Conservation (phyloP, 306 rosid genomes). For the Glycyrrhiza uralensis region DNA sequence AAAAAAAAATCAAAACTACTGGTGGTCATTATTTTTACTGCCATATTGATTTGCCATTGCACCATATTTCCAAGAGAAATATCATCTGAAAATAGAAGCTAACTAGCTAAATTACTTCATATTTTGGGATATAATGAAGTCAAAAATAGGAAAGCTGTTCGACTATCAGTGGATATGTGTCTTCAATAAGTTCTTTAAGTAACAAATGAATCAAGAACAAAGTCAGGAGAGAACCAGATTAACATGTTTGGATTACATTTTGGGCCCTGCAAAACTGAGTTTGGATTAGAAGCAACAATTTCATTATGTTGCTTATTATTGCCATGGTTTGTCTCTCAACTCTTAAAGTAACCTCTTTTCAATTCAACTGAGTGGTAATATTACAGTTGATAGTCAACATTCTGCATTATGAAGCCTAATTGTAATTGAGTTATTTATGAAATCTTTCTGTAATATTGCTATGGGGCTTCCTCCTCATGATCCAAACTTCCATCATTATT, state of each 20-base stretch:
- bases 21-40: background rate
- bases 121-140: background rate
- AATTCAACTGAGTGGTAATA: background rate
- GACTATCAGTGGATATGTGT: background rate
- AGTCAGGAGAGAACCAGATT: background rate
- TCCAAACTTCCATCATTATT: background rate
- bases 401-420: background rate
- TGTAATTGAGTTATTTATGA: background rate
- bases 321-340: background rate
- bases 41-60: background rate
- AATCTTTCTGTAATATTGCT: background rate
- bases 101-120: background rate
- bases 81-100: conserved; percentile 7
- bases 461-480: background rate
- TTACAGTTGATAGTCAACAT: background rate
- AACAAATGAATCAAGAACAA: background rate
- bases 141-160: background rate
- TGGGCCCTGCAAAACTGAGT: no score
- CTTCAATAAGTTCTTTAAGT: background rate
- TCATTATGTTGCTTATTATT: background rate
- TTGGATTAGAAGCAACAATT: no score
- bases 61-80: background rate
- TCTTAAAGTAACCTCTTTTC: background rate
- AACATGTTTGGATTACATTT: no score
- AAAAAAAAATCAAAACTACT: background rate